Conservation (phyloP, 2,329 filamentous ascomycete species). For the Emergomyces africanus region DNA sequence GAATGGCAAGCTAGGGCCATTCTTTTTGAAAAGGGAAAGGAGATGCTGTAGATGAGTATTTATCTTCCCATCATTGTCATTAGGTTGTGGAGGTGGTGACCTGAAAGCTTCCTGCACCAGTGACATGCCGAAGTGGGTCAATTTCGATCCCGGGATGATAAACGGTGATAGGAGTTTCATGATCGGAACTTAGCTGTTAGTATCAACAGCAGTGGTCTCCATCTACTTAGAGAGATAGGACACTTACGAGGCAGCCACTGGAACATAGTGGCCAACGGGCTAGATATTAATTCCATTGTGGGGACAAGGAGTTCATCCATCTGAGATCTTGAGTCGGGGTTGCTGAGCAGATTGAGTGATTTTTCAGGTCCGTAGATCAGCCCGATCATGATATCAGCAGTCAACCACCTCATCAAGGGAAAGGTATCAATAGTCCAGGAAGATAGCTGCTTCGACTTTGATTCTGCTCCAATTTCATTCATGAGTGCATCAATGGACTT, state of each 20-base stretch:
- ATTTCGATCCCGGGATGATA: constrained; percentile 1
- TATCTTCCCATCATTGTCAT: neutral
- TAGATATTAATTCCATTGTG: neutral
- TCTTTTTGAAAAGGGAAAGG: constrained; percentile 4
- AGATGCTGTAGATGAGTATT: constrained; percentile 10
- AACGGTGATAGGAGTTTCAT: neutral
- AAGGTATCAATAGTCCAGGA: constrained; percentile 8
- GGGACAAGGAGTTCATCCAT: constrained; percentile 5
- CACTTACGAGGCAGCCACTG: constrained; percentile 10
- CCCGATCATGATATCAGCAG: constrained; percentile 10
- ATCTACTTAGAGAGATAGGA: neutral
- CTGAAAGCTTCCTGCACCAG: constrained; percentile 5
- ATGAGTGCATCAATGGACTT: constrained; percentile 8
- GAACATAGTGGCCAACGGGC: constrained; percentile 3
- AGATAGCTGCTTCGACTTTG: neutral
- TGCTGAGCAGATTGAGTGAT: constrained; percentile 6
- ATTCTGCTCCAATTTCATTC: constrained; percentile 5
- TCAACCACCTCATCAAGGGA: constrained; percentile 9
- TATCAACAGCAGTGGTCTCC: neutral
- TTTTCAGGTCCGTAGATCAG: constrained; percentile 6
- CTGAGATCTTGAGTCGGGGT: constrained; percentile 6
- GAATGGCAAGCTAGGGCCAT: constrained; percentile 7
- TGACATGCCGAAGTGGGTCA: constrained; percentile 8
- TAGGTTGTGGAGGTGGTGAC: neutral
- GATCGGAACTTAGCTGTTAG: neutral